These are phyloP conservation scores for Aureobasidium sp. DNA, from an alignment of 2,329 filamentous ascomycete species.

Conservation along the genomic window DNA sequence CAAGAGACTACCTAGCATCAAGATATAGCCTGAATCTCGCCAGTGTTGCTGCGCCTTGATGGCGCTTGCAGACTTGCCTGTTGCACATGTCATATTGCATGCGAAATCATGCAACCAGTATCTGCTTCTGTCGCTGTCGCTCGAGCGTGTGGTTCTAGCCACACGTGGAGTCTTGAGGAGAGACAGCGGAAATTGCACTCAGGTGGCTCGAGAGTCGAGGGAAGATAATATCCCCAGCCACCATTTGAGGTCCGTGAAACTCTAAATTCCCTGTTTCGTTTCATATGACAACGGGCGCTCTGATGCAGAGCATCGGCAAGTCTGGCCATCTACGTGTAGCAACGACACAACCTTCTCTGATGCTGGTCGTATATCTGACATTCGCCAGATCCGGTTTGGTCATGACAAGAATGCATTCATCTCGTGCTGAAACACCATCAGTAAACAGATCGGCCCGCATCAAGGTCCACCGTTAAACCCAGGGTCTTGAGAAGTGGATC, in stretches of 20 bases:
- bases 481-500: not conserved
- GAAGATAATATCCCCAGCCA: not conserved
- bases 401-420: not conserved
- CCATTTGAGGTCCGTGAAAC: not conserved
- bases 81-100: not conserved
- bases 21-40: not conserved
- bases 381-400: not conserved
- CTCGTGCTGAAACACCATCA: not conserved
- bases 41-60: not conserved
- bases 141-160: not conserved
- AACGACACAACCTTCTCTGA: not conserved
- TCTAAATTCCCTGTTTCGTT: constrained; percentile 5
- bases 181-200: not conserved
- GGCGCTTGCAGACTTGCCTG: not conserved
- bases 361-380: not conserved
- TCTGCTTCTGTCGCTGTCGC: not conserved
- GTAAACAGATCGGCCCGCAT: not conserved
- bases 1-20: not conserved
- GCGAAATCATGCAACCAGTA: not conserved
- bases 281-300: not conserved
- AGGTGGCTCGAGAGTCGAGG: not conserved
- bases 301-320: not conserved
- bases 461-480: not conserved
- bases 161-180: not conserved
- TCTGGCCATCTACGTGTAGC: not conserved